A percentile compares a stretch with the other conserved stretches of the same genome.
Conservation (phyloP, 2,329 filamentous ascomycete species). For the Hymenoscyphus repandus region DNA sequence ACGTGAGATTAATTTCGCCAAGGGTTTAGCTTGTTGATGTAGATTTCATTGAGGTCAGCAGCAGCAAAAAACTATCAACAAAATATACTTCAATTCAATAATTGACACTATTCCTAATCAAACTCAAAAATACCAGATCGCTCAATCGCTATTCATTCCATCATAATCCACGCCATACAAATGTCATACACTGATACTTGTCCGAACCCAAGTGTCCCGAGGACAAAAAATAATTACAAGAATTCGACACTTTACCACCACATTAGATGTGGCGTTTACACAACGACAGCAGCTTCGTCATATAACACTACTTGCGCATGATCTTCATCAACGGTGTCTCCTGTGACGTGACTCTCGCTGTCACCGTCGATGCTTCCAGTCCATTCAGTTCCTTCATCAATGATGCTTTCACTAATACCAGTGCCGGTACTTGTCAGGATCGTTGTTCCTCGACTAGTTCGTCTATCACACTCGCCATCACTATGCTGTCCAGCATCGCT, state of each 20-base stretch:
- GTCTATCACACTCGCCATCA: conserved; percentile 26
- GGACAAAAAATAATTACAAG: conserved; percentile 7
- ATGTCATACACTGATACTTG: not conserved
- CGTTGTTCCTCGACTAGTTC: conserved; percentile 29
- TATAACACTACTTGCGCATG: conserved; percentile 20
- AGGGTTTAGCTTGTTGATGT: too few species aligned
- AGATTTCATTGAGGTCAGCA: too few species aligned
- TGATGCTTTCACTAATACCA: conserved; percentile 22
- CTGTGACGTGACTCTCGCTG: conserved; percentile 4
- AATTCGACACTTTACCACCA: conserved; percentile 9
- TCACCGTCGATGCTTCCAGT: conserved; percentile 26
- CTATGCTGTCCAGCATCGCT: conserved; percentile 17
- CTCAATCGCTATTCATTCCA: conserved; percentile 7
- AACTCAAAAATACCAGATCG: not conserved
- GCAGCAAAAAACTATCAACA: too few species aligned
- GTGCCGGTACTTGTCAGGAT: conserved; percentile 24
- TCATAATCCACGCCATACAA: not conserved
- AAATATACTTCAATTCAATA: too few species aligned
- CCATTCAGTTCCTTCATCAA: conserved; percentile 29
- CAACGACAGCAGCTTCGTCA: conserved; percentile 19
- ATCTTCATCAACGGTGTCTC: conserved; percentile 1
- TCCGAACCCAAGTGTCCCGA: not conserved
- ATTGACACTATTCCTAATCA: too few species aligned
- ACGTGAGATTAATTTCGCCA: too few species aligned
- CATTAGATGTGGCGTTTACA: conserved; percentile 6